phyloP scores from a whole-genome alignment of 169 alveolate genomes.

The Plasmodium knowlesi region DNA sequence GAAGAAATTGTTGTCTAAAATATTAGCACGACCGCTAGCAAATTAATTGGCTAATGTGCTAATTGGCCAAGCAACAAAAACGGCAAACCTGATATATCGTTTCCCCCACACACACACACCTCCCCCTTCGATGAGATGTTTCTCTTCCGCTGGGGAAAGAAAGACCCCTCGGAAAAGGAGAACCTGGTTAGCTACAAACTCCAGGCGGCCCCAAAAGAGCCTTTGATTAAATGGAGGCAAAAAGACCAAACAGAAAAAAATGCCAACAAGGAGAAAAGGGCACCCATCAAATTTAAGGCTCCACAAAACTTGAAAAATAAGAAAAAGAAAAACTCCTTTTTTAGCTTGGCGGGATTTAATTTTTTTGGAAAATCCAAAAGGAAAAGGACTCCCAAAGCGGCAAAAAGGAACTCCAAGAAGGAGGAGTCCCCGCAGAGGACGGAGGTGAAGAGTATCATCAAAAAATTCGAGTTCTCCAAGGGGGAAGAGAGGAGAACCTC shows the following conservation, averaged over 20 bases:
- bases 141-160: not conserved
- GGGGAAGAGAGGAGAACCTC: not conserved
- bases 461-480: not conserved
- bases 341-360: slow-evolving; percentile 19
- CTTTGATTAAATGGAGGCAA: not conserved
- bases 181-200: not conserved
- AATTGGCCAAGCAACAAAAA: too few species aligned
- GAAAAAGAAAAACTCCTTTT: slow-evolving; percentile 1
- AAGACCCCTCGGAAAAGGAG: not conserved
- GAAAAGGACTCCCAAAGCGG: not conserved
- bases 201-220: not conserved
- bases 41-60: not conserved
- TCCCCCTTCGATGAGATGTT: not conserved
- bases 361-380: slow-evolving; percentile 7
- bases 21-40: not conserved
- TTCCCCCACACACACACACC: too few species aligned
- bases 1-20: too few species aligned
- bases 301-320: not conserved
- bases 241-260: not conserved
- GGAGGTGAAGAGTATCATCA: not conserved
- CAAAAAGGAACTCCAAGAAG: not conserved
- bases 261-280: not conserved
- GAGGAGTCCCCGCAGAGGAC: not conserved
- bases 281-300: not conserved
- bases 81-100: not conserved